These are phyloP conservation scores for Gillenia trifoliata DNA, from an alignment of 306 rosid genomes.

Conservation along the genomic window DNA sequence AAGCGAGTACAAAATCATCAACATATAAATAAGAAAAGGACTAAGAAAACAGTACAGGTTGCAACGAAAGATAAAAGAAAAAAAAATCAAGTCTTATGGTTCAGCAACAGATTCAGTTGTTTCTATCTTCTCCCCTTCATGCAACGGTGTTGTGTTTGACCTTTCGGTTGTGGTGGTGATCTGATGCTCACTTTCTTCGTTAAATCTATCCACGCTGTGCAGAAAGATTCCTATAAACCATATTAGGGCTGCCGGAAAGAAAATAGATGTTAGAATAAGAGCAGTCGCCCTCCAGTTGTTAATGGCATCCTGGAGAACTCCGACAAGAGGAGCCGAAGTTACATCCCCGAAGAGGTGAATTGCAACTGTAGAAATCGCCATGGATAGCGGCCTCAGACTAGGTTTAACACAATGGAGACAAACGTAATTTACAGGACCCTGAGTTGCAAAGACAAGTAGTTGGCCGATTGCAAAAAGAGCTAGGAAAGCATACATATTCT, in stretches of 20 bases:
- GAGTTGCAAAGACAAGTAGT: conserved; percentile 69
- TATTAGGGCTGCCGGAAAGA: conserved; percentile 60
- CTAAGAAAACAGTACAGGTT: too few species aligned
- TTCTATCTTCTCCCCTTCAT: conserved; percentile 34
- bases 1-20: too few species aligned
- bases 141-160: conserved; percentile 49
- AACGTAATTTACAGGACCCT: conserved; percentile 77
- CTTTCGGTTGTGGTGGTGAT: conserved; percentile 15
- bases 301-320: conserved; percentile 62
- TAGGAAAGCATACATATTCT: conserved; percentile 67
- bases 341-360: conserved; percentile 86
- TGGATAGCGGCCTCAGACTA: conserved; percentile 76
- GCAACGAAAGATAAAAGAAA: too few species aligned
- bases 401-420: conserved; percentile 70
- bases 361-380: conserved; percentile 74
- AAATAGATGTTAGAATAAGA: conserved; percentile 57
- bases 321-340: conserved; percentile 86
- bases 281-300: conserved; percentile 68
- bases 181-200: conserved; percentile 43
- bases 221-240: conserved; percentile 76
- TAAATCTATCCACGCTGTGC: conserved; percentile 47
- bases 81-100: conserved; percentile 11
- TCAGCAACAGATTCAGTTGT: conserved; percentile 25
- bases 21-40: too few species aligned
- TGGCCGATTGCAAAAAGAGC: conserved; percentile 67